phyloP scores from a whole-genome alignment of 1,284 basidiomycete species.

The Sutorius eximius region DNA sequence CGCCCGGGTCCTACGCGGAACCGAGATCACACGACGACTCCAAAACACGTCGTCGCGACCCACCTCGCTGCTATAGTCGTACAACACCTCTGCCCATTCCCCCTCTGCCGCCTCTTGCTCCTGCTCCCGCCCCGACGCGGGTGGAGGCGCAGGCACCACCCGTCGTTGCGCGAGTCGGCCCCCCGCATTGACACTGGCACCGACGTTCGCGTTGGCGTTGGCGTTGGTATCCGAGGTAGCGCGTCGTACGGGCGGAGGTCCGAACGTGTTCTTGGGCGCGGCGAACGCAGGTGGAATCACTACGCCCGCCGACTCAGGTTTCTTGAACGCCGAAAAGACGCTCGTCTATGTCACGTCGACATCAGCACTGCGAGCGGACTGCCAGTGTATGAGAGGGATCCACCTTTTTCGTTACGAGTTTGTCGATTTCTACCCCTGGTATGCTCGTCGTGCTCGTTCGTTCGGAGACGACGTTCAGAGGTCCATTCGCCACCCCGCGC shows the following conservation, averaged over 20 bases:
- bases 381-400: neutral
- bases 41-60: conserved; percentile 18
- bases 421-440: conserved; percentile 28
- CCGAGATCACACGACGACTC: neutral
- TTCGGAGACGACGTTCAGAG: conserved; percentile 24
- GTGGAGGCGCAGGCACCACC: conserved; percentile 32
- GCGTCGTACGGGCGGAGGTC: conserved; percentile 54
- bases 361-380: no score
- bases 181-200: neutral
- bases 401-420: conserved; percentile 29
- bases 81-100: conserved; percentile 76
- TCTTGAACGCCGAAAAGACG: conserved; percentile 24
- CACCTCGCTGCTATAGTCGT: conserved; percentile 70
- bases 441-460: neutral
- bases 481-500: conserved; percentile 34
- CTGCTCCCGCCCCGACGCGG: conserved; percentile 36
- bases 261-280: conserved; percentile 45
- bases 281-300: conserved; percentile 50
- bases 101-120: conserved; percentile 47
- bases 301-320: conserved; percentile 32
- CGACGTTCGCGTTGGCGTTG: conserved; percentile 22
- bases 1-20: conserved; percentile 57
- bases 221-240: conserved; percentile 33
- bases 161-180: conserved; percentile 28
- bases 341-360: conserved; percentile 4